Percentiles rank a stretch among this genome's conserved stretches.
Evolutionary conservation across 1,139 yeast genomes (phyloP).

Genomic region (Suhomyces taliae): DNA sequence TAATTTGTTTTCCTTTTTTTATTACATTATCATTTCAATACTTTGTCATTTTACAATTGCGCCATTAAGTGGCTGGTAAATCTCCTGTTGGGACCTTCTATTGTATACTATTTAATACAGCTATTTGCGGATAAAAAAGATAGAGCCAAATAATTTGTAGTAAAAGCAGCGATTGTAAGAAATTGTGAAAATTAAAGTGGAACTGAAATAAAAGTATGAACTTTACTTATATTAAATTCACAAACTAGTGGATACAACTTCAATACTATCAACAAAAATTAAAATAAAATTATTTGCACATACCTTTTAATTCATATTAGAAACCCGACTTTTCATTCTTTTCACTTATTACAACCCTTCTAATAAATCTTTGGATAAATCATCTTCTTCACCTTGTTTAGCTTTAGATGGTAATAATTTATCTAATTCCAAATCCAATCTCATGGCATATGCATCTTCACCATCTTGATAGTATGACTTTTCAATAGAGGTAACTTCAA

Average conservation of each 20-base stretch:
- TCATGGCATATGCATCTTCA: slow-evolving; percentile 98
- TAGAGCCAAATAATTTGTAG: no score
- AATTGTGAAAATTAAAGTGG: no score
- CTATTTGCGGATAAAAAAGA: background rate
- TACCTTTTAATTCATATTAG: no score
- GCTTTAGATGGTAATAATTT: slow-evolving; percentile 60
- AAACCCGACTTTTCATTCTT: no score
- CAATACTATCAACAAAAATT: no score
- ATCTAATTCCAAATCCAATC: slow-evolving; percentile 58
- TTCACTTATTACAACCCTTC: slow-evolving; percentile 14
- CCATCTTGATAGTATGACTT: slow-evolving; percentile 93
- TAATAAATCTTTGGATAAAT: slow-evolving; percentile 43
- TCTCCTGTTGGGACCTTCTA: background rate
- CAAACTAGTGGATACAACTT: no score
- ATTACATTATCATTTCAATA: slow-evolving; percentile 3
- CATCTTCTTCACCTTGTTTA: slow-evolving; percentile 51
- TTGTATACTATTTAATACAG: background rate
- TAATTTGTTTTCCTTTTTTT: slow-evolving; percentile 6
- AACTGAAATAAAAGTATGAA: no score
- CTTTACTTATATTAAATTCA: no score
- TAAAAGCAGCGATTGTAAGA: no score
- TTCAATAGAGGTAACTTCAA: slow-evolving; percentile 80
- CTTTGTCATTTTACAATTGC: background rate
- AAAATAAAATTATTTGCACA: no score
- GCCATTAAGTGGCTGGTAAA: no score